Conservation (phyloP, 805 yeast species). For the Millerozyma miso region DNA sequence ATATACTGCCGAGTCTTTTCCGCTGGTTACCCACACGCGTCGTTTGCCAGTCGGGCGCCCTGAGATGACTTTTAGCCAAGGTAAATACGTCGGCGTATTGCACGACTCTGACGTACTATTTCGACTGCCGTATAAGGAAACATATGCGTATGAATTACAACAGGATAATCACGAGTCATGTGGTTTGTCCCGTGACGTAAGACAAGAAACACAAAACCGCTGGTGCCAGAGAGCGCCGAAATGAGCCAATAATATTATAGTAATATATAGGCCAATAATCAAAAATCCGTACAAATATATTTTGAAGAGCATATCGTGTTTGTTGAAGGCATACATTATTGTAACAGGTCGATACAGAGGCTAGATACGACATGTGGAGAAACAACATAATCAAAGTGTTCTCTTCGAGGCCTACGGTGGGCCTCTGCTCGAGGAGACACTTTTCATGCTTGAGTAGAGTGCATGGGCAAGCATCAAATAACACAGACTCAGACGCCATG, state of each 20-base stretch:
- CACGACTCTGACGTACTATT: no score
- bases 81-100: no score
- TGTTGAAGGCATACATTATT: background rate
- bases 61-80: no score
- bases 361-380: constrained; percentile 21
- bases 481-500: constrained; percentile 29
- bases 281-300: background rate
- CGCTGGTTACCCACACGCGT: no score
- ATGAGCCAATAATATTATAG: constrained; percentile 3
- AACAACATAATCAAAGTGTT: constrained; percentile 11
- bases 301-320: background rate
- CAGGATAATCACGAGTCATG: no score
- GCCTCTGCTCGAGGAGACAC: constrained; percentile 5
- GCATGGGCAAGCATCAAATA: constrained; percentile 19
- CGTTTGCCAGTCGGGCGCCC: no score
- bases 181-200: no score
- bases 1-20: no score
- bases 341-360: background rate
- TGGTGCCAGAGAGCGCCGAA: background rate
- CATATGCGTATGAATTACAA: no score
- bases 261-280: constrained; percentile 2
- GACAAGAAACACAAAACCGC: background rate
- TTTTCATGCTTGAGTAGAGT: constrained; percentile 16
- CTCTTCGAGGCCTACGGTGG: constrained; percentile 4
- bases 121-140: no score